A percentile compares a stretch with the other conserved stretches of the same genome.
Conservation (phyloP, 345 rosid genomes). For the Rubroshorea leprosula region DNA sequence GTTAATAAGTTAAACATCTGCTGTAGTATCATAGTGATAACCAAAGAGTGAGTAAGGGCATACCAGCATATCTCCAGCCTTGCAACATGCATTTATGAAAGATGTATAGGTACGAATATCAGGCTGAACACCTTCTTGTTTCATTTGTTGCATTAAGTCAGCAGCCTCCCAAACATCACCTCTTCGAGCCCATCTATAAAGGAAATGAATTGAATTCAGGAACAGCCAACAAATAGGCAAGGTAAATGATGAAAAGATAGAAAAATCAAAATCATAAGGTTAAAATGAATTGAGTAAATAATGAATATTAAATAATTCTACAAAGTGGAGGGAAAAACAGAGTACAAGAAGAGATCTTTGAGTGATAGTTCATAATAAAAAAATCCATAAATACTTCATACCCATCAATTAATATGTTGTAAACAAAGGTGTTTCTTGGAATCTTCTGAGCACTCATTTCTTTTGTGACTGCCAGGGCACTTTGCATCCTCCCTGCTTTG, state of each 20-base stretch:
- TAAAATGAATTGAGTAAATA: not conserved
- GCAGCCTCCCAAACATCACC: conserved; percentile 99
- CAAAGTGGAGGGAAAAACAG: too few relatives aligned
- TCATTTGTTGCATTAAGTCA: conserved; percentile 95
- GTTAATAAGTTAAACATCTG: too few relatives aligned
- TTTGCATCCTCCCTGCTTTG: conserved; percentile 98
- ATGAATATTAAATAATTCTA: too few relatives aligned
- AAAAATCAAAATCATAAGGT: not conserved
- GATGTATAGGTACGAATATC: conserved; percentile 93
- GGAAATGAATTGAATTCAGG: not conserved
- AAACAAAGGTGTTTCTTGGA: conserved; percentile 71
- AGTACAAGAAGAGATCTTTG: not conserved
- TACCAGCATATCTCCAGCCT: conserved; percentile 97
- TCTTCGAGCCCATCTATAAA: conserved; percentile 85
- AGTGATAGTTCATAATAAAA: not conserved
- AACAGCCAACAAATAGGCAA: not conserved
- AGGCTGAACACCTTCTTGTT: conserved; percentile 71
- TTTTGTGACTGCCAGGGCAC: conserved; percentile 92
- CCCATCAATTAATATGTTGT: conserved; percentile 95
- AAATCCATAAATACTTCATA: too few relatives aligned
- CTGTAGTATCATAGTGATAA: too few relatives aligned
- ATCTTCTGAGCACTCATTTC: conserved; percentile 81
- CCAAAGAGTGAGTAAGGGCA: too few relatives aligned
- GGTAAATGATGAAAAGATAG: not conserved
- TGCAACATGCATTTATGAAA: conserved; percentile 87